Evolutionary conservation across 2,329 filamentous ascomycete species (phyloP), one percentile per base, ranked within the genome.

Genomic region (Trichoderma arundinaceum): DNA sequence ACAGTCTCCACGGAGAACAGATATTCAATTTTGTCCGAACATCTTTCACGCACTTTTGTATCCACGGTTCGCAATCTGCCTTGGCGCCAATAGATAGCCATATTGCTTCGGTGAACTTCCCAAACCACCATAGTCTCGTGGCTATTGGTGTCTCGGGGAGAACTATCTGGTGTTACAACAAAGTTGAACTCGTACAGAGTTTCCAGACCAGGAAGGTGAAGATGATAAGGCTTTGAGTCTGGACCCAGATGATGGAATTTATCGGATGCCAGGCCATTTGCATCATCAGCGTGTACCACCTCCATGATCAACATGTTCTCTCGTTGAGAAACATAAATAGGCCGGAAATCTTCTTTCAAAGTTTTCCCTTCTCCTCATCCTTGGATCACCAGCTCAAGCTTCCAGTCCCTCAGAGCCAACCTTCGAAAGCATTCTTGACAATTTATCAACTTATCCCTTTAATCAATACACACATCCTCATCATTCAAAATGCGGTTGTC

Each of bases 401-500:
- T 64, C 60, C 22, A 41, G 32, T 28, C 44, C 19, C 41, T 13
- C 15, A 33, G 48, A 32, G 22, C n/a, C 5, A 39, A 32, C n/a
- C 49, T 61, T 44, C 33, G 6, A 28, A 15, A 22, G 10, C 10
- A 7, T 22, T 19, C 33, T 10, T 4, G 22, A 28, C 22, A 28
- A n/a, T 15, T 13, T 43, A 15, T 28, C n/a, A 17, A 7, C 3
- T 44, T n/a, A 49, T 28, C 8, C 15, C 17, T 10, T 33, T n/a
- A 65, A 10, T 22, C 39, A 59, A 41, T 4, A 65, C 39, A 4
- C 32, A 22, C 39, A 22, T 28, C 15, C 12, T 22, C 32, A 54
- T 54, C 38, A 32, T 51, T 54, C 62, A 69, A 33, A 49, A 73
- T 73, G 71, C 71, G 67, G 64, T 67, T 71, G 53, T 70, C 68